Conservation (phyloP, 176 grass and related monocot species). For the Oryza rufipogon region DNA sequence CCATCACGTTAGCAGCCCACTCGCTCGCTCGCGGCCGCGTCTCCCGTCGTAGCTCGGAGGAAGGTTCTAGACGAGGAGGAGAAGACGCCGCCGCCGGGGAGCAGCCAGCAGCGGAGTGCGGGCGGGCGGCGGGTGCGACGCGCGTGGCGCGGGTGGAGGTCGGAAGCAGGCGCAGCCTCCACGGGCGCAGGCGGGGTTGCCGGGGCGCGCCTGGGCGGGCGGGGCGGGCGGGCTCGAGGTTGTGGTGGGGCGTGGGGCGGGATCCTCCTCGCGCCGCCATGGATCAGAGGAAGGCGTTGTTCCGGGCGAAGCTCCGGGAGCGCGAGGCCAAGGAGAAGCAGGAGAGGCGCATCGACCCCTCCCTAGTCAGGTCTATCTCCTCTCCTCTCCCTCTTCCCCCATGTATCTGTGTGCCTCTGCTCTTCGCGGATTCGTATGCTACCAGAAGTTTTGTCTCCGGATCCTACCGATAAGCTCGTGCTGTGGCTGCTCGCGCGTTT, state of each 20-base stretch:
- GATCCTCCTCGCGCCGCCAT: conserved; percentile 23
- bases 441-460: not conserved
- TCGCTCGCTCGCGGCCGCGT: not conserved
- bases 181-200: not conserved
- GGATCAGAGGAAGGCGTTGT: conserved; percentile 89
- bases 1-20: no score
- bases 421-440: not conserved
- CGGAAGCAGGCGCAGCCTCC: not conserved
- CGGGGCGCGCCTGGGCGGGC: not conserved
- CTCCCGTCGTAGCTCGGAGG: not conserved
- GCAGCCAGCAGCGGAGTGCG: no score
- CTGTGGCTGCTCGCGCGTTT: not conserved
- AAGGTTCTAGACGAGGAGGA: not conserved
- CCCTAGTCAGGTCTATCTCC: conserved; percentile 66
- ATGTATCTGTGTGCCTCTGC: not conserved
- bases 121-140: no score
- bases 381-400: not conserved
- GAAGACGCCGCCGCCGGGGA: not conserved
- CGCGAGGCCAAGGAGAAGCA: conserved; percentile 85
- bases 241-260: not conserved
- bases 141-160: no score
- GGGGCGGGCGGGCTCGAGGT: not conserved
- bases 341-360: conserved; percentile 87
- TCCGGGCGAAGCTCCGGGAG: conserved; percentile 89
- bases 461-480: not conserved